Conservation (phyloP, 257 asterid species). For the Verbascum thapsus region DNA sequence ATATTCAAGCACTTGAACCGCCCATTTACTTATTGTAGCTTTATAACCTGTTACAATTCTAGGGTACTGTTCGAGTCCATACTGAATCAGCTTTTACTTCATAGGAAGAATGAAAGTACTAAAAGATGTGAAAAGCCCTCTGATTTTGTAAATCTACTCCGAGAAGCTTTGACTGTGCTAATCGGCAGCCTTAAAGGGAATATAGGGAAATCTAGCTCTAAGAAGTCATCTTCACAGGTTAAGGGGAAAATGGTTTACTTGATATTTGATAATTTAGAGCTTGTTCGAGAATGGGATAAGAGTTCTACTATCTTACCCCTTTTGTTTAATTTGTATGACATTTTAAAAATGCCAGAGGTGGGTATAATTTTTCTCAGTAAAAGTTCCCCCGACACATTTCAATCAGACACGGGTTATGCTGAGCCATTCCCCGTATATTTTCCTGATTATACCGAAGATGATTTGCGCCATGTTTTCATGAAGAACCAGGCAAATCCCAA, state of each 20-base stretch:
- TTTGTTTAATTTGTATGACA: slow-evolving; percentile 65
- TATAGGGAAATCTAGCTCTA: slow-evolving; percentile 47
- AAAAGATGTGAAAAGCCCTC: slow-evolving; percentile 87
- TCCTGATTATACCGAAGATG: slow-evolving; percentile 85
- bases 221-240: slow-evolving; percentile 45
- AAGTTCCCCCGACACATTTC: slow-evolving; percentile 72
- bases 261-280: slow-evolving; percentile 76
- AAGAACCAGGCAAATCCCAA: slow-evolving; percentile 59
- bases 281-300: slow-evolving; percentile 79
- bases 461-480: slow-evolving; percentile 70
- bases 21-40: slow-evolving; percentile 77
- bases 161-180: slow-evolving; percentile 62
- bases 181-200: slow-evolving; percentile 51
- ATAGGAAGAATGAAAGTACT: slow-evolving; percentile 62
- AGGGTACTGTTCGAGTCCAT: slow-evolving; percentile 82
- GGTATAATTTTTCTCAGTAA: slow-evolving; percentile 80
- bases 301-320: slow-evolving; percentile 53
- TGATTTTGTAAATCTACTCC: slow-evolving; percentile 76
- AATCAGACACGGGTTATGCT: slow-evolving; percentile 67
- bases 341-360: slow-evolving; percentile 77
- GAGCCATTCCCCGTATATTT: slow-evolving; percentile 80
- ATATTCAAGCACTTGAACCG: slow-evolving; percentile 67
- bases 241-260: slow-evolving; percentile 82
- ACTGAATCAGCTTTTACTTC: slow-evolving; percentile 85
- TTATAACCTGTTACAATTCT: slow-evolving; percentile 73